Percentiles rank a stretch among this genome's conserved stretches.
Conservation (phyloP, 2,329 filamentous ascomycete species). For the Claviceps arundinis region DNA sequence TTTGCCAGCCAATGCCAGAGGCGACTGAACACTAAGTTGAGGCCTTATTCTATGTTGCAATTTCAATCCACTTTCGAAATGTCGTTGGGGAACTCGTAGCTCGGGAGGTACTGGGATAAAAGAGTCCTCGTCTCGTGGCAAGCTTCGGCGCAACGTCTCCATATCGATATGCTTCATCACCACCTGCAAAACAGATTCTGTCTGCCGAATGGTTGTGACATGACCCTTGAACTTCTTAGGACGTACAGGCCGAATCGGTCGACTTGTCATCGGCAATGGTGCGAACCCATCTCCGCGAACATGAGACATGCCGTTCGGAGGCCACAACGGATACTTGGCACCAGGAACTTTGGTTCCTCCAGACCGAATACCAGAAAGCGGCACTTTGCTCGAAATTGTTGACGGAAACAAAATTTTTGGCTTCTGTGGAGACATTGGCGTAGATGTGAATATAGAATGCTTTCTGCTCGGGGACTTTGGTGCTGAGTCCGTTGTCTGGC, state of each 20-base stretch:
- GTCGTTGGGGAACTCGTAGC: conserved; percentile 40
- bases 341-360: conserved; percentile 48
- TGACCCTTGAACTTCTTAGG: conserved; percentile 38
- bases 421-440: conserved; percentile 38
- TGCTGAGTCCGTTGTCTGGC: conserved; percentile 9
- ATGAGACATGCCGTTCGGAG: conserved; percentile 49
- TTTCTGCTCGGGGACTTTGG: conserved; percentile 17
- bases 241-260: not conserved
- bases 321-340: conserved; percentile 57
- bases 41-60: conserved; percentile 35
- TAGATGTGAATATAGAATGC: conserved; percentile 36
- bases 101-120: conserved; percentile 32
- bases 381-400: conserved; percentile 15
- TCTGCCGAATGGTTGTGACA: conserved; percentile 23
- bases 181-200: conserved; percentile 30
- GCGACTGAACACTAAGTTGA: conserved; percentile 26
- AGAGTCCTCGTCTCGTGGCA: conserved; percentile 21
- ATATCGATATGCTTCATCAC: conserved; percentile 17
- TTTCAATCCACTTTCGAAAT: conserved; percentile 44
- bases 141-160: conserved; percentile 12
- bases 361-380: conserved; percentile 31
- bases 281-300: conserved; percentile 34
- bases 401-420: conserved; percentile 17
- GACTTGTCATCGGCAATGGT: not conserved
- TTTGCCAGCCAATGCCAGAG: conserved; percentile 3